These are phyloP conservation scores for Fremontodendron californicum DNA, from an alignment of 345 rosid genomes.

Conservation along the genomic window DNA sequence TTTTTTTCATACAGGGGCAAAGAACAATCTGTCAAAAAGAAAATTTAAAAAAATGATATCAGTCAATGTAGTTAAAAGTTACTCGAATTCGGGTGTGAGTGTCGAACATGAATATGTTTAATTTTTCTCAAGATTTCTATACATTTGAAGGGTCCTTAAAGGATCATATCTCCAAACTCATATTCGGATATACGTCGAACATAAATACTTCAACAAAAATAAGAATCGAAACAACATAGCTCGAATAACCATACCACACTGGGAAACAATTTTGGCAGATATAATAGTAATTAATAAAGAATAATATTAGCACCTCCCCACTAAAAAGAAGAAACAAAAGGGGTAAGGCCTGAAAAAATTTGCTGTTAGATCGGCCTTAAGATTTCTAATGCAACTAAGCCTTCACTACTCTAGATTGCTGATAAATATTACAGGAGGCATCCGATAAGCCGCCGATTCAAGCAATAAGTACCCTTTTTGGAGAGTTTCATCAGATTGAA, in stretches of 20 bases:
- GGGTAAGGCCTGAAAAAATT: neutral
- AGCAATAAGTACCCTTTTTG: neutral
- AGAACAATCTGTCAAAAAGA: neutral
- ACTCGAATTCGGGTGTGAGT: too few species aligned
- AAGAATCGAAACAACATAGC: too few species aligned
- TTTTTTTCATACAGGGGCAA: constrained; percentile 4
- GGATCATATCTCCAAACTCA: too few species aligned
- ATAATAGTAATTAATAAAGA: neutral
- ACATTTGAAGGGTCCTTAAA: too few species aligned
- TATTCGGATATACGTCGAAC: too few species aligned
- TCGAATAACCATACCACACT: neutral
- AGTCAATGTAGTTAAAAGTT: neutral
- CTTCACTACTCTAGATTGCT: neutral
- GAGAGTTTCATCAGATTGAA: neutral
- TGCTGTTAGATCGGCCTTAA: neutral
- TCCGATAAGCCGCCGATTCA: neutral
- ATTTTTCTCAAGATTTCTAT: too few species aligned
- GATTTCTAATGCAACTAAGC: neutral
- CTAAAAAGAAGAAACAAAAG: constrained; percentile 1
- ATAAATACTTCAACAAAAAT: too few species aligned
- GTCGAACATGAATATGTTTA: too few species aligned
- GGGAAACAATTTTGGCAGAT: neutral
- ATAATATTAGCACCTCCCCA: constrained; percentile 4
- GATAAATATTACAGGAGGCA: neutral
- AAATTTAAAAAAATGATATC: neutral